These are phyloP conservation scores for Termitomyces titanicus DNA, from an alignment of 768 basidiomycete species.

Conservation along the genomic window DNA sequence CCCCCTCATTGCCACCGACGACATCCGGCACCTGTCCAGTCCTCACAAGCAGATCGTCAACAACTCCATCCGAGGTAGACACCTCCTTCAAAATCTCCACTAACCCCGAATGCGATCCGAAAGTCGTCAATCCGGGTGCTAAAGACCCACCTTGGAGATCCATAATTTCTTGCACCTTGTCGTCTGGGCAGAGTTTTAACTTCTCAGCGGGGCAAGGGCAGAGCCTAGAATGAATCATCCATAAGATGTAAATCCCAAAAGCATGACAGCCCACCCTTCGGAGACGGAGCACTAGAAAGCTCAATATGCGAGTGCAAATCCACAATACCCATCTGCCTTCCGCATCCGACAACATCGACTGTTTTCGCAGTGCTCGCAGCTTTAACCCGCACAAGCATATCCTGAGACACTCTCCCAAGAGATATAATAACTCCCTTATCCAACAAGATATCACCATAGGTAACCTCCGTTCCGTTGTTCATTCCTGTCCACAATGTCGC, in stretches of 20 bases:
- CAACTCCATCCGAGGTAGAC: slow-evolving; percentile 63
- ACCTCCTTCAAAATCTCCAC: slow-evolving; percentile 64
- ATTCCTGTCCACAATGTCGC: slow-evolving; percentile 79
- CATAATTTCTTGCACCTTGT: slow-evolving; percentile 24
- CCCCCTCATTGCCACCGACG: slow-evolving; percentile 35
- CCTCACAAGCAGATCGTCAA: slow-evolving; percentile 45
- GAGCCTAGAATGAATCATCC: slow-evolving; percentile 31
- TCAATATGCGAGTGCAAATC: slow-evolving; percentile 47
- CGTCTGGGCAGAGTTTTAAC: slow-evolving; percentile 1
- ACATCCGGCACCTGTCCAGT: slow-evolving; percentile 39
- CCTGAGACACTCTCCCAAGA: slow-evolving; percentile 38
- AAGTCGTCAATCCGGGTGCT: slow-evolving; percentile 58
- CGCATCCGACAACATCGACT: slow-evolving; percentile 47
- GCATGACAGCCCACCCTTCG: slow-evolving; percentile 20
- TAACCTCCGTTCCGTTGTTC: slow-evolving; percentile 49
- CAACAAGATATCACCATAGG: slow-evolving; percentile 59
- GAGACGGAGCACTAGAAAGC: slow-evolving; percentile 25
- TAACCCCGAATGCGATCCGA: slow-evolving; percentile 62
- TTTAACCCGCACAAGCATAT: slow-evolving; percentile 15
- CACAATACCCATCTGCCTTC: slow-evolving; percentile 56
- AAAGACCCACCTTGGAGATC: slow-evolving; percentile 66
- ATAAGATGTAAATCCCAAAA: not conserved
- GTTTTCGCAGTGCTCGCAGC: slow-evolving; percentile 5
- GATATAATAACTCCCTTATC: slow-evolving; percentile 60
- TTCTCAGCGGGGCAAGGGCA: slow-evolving; percentile 32